Base-by-base conservation (phyloP, 352 stramenopile species). In the Phytophthora brassicae region DNA sequence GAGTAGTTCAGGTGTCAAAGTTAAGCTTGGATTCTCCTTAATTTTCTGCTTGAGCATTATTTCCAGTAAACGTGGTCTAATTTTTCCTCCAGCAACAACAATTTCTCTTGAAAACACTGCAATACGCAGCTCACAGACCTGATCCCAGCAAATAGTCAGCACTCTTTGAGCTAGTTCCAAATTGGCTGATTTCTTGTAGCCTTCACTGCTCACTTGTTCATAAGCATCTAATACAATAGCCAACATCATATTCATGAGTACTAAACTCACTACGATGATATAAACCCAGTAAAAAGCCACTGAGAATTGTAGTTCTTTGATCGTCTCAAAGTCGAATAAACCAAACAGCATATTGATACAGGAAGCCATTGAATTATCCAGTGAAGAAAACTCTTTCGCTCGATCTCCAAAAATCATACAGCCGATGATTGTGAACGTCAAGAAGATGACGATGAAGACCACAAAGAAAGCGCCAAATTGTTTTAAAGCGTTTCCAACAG, bases 191-290 rank as follows among this genome's bases (percentile, higher is more conserved):
- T 56, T 68, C 12, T 66, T 68, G 9, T 73, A 74, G 26, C 56
- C 68, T 8, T 80, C 64, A 9, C 64, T 60, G 14, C 61, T 80
- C 23, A 87, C 75, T 43, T 81, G 56, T 5, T 56, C 66, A 60
- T 85, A 90, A n/a, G 78, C 68, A 22, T 86, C 76, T 20, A 90
- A 56, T 4, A 90, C 78, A 43, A 90, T 90, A 42, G 78, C 80
- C 17, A 90, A 64, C 74, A 88, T 87, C 72, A 90, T 88, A 66
- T 86, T 90, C 67, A 90, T 79, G 35, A 90, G 64, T 23, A 90
- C 64, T 17, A 90, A 66, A 20, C 69, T 80, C 46, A 85, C 76
- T 5, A 88, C 63, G 38, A 90, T 51, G 68, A 90, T 85, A 62
- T 83, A 84, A n/a, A 59, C 51, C 81, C 81, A 88, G 66, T 88